Base-by-base conservation (phyloP, 2,329 filamentous ascomycete genomes). In the Diaporthe citri region DNA sequence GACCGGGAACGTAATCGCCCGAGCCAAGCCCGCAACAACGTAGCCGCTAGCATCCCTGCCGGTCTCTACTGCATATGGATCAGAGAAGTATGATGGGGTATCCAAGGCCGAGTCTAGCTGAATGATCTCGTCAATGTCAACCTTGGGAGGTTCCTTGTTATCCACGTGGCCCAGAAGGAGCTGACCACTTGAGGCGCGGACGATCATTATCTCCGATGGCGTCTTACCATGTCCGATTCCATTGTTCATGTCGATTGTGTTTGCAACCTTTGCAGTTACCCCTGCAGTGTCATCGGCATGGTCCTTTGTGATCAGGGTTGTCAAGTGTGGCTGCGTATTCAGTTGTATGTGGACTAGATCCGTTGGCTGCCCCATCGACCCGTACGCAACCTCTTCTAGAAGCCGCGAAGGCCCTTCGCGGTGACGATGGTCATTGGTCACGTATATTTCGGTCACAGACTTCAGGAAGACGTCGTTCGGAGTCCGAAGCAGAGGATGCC, bases 371-470 rank as follows among this genome's bases (percentile, higher is more conserved):
- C 56, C 56, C 31, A 59, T 85, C 0, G 85, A 82, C 0, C 79
- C 77, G 0, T 80, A 80, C 41, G 84, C 82, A 0, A 88, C 0
- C 46, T 88, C 86, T 77, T 92, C 91, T 0, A 91, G 1, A 0
- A 78, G 12, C 2, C 90, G 85, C 81, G 86, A 79, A 0, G 79
- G 7, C 0, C 90, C 90, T 1, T 88, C 84, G 0, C 83, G 85
- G 79, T 91, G 86, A 77, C 82, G 81, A 72, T 92, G 90, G 76
- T 92, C 91, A 76, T 92, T 92, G 0, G 90, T 92, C 8, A 92
- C 87, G 67, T 89, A 88, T 79, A 92, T 86, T 0, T 87, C 86
- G 17, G 78, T 82, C 0, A 87, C 85, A 0, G 83, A 87, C 5
- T 82, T 78, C 2, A 87, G 89, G 8, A 88, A 80, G 17, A 93